These are phyloP conservation scores for Candida golubevii DNA, from an alignment of 805 yeast genomes.

Conservation along the genomic window DNA sequence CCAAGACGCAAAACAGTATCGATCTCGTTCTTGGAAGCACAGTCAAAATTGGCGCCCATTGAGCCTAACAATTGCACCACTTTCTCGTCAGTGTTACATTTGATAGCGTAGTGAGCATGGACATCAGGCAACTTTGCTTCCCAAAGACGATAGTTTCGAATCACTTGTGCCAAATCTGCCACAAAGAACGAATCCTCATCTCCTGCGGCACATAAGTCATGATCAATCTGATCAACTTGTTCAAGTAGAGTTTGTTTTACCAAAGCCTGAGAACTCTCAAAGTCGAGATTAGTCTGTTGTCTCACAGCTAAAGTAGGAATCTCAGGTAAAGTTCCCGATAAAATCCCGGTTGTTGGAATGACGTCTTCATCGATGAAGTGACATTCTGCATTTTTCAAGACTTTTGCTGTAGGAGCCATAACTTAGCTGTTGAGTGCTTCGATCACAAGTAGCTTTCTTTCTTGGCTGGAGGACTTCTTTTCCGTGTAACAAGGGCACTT, in stretches of 20 bases:
- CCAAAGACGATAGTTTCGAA: conserved; percentile 65
- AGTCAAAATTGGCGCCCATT: conserved; percentile 79
- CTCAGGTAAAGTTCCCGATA: too few species aligned
- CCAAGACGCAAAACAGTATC: conserved; percentile 60
- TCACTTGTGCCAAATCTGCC: conserved; percentile 75
- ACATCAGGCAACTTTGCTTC: conserved; percentile 59
- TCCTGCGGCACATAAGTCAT: conserved; percentile 61
- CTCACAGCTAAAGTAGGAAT: too few species aligned
- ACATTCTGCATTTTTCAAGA: conserved; percentile 6
- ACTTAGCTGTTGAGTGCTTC: not conserved
- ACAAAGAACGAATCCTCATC: conserved; percentile 86
- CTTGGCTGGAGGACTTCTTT: not conserved
- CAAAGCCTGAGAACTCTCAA: not conserved
- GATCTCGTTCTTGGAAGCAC: conserved; percentile 88
- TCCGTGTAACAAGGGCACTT: conserved; percentile 7
- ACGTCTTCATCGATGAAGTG: conserved; percentile 1
- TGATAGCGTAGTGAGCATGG: conserved; percentile 89
- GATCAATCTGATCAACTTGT: conserved; percentile 45
- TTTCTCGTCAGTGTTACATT: conserved; percentile 74
- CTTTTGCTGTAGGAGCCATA: conserved; percentile 11
- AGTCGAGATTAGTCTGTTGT: not conserved
- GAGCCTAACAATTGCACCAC: conserved; percentile 55
- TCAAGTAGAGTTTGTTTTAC: conserved; percentile 30
- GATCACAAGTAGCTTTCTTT: too few species aligned
- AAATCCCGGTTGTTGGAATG: too few species aligned